Evolutionary conservation across 2,329 filamentous ascomycete species (phyloP), one percentile per base, ranked within the genome.

Genomic region (Scedosporium dehoogii): DNA sequence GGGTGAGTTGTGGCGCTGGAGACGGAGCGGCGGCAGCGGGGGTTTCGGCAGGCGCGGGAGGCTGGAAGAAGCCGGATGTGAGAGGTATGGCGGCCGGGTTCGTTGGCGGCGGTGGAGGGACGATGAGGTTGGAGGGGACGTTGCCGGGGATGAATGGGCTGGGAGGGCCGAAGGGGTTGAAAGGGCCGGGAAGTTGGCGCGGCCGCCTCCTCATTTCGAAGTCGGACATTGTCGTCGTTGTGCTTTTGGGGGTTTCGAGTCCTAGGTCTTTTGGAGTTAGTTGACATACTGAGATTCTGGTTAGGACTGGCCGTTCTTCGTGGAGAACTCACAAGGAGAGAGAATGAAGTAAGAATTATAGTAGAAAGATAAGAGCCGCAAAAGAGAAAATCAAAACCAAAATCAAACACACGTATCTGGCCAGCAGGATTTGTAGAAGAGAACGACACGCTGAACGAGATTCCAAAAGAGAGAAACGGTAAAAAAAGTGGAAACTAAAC

Each of bases 341-440:
- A 27, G 18, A 21, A 44, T 23, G 41, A 46, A 38, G 53, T 56
- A 25, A 27, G 29, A 53, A 44, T 12, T 25, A 10, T 4, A 21
- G 7, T n/a, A 33, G 16, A 53, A n/a, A 10, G 12, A 48, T 7
- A 57, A 18, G 9, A 53, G 27, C 21, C 23, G 46, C 3, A 53
- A 25, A 23, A 38, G n/a, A 42, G 33, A 41, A 33, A 16, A 14
- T 25, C 6, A 41, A 42, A 41, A 27, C 9, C 21, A 46, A 61
- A 33, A 33, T 61, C 27, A 56, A 41, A 33, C 25, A 56, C n/a
- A 16, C 46, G 44, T 61, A 61, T 61, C 59, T 61, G 59, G 48
- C 59, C 59, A 61, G 59, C 59, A 61, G 59, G 48, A 56, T 55
- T 48, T 56, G 29, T 55, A 55, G 18, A 56, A 61, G 46, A 44